Percentiles rank a stretch among this genome's conserved stretches.
Conservation (phyloP, 352 stramenopile genomes). For the Pythium aquatile region DNA sequence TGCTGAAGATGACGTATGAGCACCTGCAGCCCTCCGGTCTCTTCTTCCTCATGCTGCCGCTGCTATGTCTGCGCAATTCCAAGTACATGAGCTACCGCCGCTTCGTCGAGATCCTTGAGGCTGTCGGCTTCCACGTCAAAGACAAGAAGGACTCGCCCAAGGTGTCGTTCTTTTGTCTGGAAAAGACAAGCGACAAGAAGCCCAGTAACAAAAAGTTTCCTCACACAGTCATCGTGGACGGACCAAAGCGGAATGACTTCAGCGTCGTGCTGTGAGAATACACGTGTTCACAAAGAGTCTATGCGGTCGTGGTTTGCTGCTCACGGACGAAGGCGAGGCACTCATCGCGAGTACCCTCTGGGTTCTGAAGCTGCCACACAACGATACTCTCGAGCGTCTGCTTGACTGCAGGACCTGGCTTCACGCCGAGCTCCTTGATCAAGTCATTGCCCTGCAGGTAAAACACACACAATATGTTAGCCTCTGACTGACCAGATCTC, state of each 20-base stretch:
- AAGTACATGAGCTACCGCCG: constrained; percentile 73
- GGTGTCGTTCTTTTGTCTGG: constrained; percentile 79
- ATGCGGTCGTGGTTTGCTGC: not conserved
- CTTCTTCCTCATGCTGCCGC: constrained; percentile 75
- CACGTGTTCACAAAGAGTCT: not conserved
- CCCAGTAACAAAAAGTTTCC: constrained; percentile 33
- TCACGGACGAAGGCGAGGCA: constrained; percentile 47
- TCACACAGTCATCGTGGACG: constrained; percentile 42
- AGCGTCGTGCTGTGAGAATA: constrained; percentile 48
- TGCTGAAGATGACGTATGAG: constrained; percentile 63
- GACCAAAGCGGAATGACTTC: constrained; percentile 69
- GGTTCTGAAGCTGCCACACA: constrained; percentile 58
- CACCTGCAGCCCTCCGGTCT: constrained; percentile 53
- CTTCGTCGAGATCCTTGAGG: constrained; percentile 65
- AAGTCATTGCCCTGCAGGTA: constrained; percentile 59
- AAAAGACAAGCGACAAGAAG: constrained; percentile 35
- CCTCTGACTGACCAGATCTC: too few relatives aligned
- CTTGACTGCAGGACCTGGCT: constrained; percentile 62
- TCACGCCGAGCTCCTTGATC: constrained; percentile 54
- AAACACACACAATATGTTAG: not conserved
- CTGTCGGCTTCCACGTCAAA: constrained; percentile 61
- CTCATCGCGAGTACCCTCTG: constrained; percentile 50
- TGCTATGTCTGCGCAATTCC: constrained; percentile 74
- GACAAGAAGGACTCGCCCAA: constrained; percentile 81
- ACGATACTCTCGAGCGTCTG: constrained; percentile 54